Conservation (phyloP, 352 stramenopile species). For the Blastocystis sp. region DNA sequence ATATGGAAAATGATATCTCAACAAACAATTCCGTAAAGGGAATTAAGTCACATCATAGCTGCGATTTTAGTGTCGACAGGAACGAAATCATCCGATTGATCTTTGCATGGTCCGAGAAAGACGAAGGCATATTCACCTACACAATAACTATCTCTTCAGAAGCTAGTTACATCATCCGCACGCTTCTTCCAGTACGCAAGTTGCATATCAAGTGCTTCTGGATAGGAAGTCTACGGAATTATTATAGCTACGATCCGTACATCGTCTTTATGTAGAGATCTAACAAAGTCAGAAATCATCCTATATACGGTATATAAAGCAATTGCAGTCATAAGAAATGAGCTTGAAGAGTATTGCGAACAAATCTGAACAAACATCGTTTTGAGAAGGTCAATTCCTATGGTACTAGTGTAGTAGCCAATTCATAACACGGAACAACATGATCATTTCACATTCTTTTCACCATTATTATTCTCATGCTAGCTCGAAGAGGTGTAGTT, state of each 20-base stretch:
- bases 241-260: neutral
- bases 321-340: neutral
- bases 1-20: neutral
- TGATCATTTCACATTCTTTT: too few species aligned
- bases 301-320: neutral
- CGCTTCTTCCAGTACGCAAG: neutral
- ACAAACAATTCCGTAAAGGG: neutral
- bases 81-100: slow-evolving; percentile 5
- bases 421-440: too few species aligned
- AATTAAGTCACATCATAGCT: neutral
- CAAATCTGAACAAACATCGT: neutral
- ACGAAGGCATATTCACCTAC: neutral
- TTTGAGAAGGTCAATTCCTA: neutral
- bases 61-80: neutral
- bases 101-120: neutral
- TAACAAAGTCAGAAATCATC: neutral
- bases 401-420: too few species aligned
- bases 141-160: neutral
- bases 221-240: neutral
- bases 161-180: neutral
- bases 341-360: neutral
- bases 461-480: too few species aligned
- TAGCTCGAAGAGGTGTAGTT: too few species aligned
- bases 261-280: neutral
- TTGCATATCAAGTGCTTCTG: slow-evolving; percentile 12